Evolutionary conservation across 2,329 filamentous ascomycete genomes (phyloP), one percentile per base, ranked within the genome.

Genomic region (Fulvia fulva): DNA sequence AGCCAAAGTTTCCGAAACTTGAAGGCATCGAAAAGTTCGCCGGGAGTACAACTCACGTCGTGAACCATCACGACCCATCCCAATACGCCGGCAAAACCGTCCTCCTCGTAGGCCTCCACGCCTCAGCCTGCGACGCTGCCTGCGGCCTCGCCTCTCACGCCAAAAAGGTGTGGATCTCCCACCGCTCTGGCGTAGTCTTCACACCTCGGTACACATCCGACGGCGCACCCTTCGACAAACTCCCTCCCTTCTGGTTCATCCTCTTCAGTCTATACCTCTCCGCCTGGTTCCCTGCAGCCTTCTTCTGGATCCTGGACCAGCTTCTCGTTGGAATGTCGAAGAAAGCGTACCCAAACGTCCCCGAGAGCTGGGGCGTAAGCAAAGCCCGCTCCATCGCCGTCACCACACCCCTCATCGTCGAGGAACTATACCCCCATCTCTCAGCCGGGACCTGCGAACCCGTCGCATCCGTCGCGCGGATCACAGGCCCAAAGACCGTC

Each of bases 61-160:
- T 57, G 56, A 61, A 55, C 34, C 47, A 51, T 7, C 19, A 63
- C 37, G 71, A 71, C 2, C 66, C 73, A 1, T 64, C 69, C 1
- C 64, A 67, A 19, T 80, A 77, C 64, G 68, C 71, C 12, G 74
- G 68, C 6, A 76, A 79, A 61, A 76, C 68, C 9, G 75, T 81
- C 1, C 56, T 81, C 0, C 67, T 81, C 0, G 68, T 80, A 2
- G 78, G 78, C 5, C 64, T 79, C 25, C 74, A 75, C 16, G 76
- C 74, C 47, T 78, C 75, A 0, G 66, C 71, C 0, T 71, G 69
- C 21, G 75, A 78, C 55, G 64, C 74, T 3, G 68, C 53, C 25
- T 47, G 51, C 25, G 52, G 44, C 37, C 37, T 58, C 16, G 41
- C 21, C 16, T 7, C 41, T 6, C 7, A 44, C 41, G 41, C 41